These are phyloP conservation scores for Pseudogymnoascus sp. DNA, from an alignment of 2,329 filamentous ascomycete species.

Conservation along the genomic window DNA sequence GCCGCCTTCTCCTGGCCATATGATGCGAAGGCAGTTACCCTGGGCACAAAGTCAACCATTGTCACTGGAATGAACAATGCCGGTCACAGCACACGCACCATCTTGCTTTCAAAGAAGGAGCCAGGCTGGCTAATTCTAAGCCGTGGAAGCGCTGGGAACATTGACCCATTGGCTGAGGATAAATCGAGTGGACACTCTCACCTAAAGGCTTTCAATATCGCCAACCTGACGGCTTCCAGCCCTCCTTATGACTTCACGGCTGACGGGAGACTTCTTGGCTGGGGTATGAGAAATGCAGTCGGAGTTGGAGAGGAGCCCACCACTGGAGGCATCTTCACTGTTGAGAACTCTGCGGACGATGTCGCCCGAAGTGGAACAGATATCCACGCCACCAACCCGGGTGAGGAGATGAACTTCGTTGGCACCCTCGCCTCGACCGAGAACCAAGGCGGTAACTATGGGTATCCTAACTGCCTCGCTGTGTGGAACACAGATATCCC, in stretches of 20 bases:
- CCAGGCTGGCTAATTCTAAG: slow-evolving; percentile 58
- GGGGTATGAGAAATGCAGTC: slow-evolving; percentile 68
- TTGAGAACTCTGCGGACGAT: slow-evolving; percentile 67
- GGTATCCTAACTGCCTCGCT: slow-evolving; percentile 65
- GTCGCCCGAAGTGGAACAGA: slow-evolving; percentile 52
- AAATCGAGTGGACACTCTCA: slow-evolving; percentile 56
- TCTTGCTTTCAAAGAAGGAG: slow-evolving; percentile 52
- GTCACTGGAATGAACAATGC: slow-evolving; percentile 56
- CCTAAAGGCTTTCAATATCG: slow-evolving; percentile 55
- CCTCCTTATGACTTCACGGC: slow-evolving; percentile 41
- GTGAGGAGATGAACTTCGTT: slow-evolving; percentile 68
- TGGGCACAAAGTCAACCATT: slow-evolving; percentile 44
- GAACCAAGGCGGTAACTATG: slow-evolving; percentile 51
- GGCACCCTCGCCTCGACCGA: slow-evolving; percentile 44
- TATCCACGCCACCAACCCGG: slow-evolving; percentile 63
- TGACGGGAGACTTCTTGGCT: slow-evolving; percentile 49
- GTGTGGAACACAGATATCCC: slow-evolving; percentile 54
- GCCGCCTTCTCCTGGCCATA: slow-evolving; percentile 63
- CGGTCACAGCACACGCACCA: slow-evolving; percentile 61
- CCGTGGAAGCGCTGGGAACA: slow-evolving; percentile 57
- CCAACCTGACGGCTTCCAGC: slow-evolving; percentile 26
- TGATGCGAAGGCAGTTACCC: slow-evolving; percentile 45
- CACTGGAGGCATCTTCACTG: slow-evolving; percentile 48
- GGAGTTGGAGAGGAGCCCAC: slow-evolving; percentile 59
- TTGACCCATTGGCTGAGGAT: slow-evolving; percentile 50